Evolutionary conservation across 129 eudicot species (phyloP).

Genomic region (Arctium lappa): DNA sequence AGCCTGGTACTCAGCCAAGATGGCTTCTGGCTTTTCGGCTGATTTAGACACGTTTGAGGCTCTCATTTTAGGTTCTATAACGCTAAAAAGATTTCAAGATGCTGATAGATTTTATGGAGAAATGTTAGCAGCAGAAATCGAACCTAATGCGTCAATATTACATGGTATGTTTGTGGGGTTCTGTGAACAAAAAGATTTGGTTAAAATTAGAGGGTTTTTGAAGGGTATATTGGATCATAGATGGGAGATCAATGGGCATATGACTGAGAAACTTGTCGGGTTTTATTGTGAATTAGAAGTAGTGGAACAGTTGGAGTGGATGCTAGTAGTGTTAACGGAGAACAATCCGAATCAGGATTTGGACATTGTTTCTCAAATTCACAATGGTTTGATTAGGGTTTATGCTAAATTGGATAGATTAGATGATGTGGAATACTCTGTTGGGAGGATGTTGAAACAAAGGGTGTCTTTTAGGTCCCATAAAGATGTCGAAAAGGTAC

Average conservation of each 20-base stretch:
- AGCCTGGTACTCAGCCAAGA: constrained; percentile 49
- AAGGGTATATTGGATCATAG: constrained; percentile 20
- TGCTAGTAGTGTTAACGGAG: constrained; percentile 26
- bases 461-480: constrained; percentile 42
- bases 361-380: constrained; percentile 29
- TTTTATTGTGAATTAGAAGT: constrained; percentile 37
- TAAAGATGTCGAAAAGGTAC: constrained; percentile 47
- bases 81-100: constrained; percentile 28
- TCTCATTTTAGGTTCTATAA: constrained; percentile 43
- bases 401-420: constrained; percentile 47
- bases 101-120: constrained; percentile 44
- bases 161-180: constrained; percentile 36
- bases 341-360: constrained; percentile 19
- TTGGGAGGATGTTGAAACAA: constrained; percentile 62
- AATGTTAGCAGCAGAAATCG: constrained; percentile 42
- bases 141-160: constrained; percentile 35
- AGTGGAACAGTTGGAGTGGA: constrained; percentile 50
- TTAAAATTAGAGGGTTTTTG: constrained; percentile 30
- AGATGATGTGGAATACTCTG: constrained; percentile 62
- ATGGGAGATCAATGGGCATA: constrained; percentile 24
- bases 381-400: constrained; percentile 41
- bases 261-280: constrained; percentile 34
- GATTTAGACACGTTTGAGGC: constrained; percentile 40
- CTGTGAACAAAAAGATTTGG: constrained; percentile 36
- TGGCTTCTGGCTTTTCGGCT: constrained; percentile 42